Conservation (phyloP, 805 yeast genomes). For the Ogataea populi-albae region DNA sequence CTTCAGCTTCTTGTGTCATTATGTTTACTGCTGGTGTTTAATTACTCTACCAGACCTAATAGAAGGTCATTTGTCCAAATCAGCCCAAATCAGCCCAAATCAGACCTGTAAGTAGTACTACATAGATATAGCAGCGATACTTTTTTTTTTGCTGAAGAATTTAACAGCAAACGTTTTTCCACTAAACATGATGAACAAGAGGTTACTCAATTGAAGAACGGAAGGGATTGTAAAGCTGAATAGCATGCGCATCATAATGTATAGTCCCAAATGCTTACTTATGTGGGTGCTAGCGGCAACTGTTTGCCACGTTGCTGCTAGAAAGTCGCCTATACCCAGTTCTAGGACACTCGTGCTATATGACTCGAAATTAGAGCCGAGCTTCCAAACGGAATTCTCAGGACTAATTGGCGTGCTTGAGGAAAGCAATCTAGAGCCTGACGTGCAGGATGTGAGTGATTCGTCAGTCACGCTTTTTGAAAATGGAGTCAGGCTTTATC, state of each 20-base stretch:
- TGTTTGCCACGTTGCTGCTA: conserved; percentile 5
- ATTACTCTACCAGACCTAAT: conserved; percentile 3
- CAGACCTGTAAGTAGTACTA: too few relatives aligned
- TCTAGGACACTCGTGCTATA: conserved; percentile 24
- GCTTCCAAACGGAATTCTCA: conserved; percentile 22
- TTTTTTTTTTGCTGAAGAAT: too few relatives aligned
- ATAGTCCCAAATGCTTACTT: too few relatives aligned
- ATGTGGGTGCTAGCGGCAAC: not conserved
- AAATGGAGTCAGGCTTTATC: conserved; percentile 46
- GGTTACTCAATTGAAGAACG: too few relatives aligned
- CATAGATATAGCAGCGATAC: too few relatives aligned
- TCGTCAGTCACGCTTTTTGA: conserved; percentile 30
- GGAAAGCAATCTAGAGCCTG: conserved; percentile 16
- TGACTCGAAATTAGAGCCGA: conserved; percentile 17
- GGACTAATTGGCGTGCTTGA: conserved; percentile 20
- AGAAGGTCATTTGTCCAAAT: too few relatives aligned
- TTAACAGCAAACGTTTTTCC: too few relatives aligned
- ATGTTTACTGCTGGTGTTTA: conserved; percentile 29
- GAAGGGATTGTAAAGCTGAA: too few relatives aligned
- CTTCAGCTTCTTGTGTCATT: conserved; percentile 13
- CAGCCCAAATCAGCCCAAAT: too few relatives aligned
- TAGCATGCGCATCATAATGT: too few relatives aligned
- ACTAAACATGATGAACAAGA: too few relatives aligned
- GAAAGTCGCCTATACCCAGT: conserved; percentile 18
- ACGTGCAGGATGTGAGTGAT: conserved; percentile 19